These are phyloP conservation scores for Diaporthe humulicola DNA, from an alignment of 2,329 filamentous ascomycete species.

Conservation along the genomic window DNA sequence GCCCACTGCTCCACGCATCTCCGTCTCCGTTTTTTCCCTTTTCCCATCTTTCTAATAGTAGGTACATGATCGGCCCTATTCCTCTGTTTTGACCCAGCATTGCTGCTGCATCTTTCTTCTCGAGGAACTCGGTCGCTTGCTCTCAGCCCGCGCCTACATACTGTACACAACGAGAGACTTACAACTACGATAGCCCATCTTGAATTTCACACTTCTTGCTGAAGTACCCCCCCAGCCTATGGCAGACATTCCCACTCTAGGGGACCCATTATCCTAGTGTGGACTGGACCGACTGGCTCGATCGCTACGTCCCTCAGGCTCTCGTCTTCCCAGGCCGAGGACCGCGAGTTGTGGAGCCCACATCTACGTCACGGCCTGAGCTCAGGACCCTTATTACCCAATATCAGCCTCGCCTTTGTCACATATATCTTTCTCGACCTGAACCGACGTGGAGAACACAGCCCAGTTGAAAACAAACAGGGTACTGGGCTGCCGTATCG, in stretches of 20 bases:
- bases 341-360: slow-evolving; percentile 10
- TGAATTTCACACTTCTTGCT: neutral
- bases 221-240: neutral
- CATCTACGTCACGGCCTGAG: slow-evolving; percentile 23
- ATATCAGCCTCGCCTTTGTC: slow-evolving; percentile 29
- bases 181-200: slow-evolving; percentile 9
- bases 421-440: slow-evolving; percentile 28
- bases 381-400: slow-evolving; percentile 25
- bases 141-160: neutral
- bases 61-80: slow-evolving; percentile 12
- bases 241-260: neutral
- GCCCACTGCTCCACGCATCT: neutral
- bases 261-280: neutral
- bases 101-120: neutral
- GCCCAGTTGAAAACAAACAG: slow-evolving; percentile 8
- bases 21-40: slow-evolving; percentile 10
- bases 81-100: slow-evolving; percentile 11
- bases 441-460: slow-evolving; percentile 26
- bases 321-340: neutral
- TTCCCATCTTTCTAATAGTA: slow-evolving; percentile 21
- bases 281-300: neutral
- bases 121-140: neutral
- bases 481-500: slow-evolving; percentile 12
- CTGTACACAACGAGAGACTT: neutral
- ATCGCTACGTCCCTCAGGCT: neutral